Base-by-base conservation (phyloP, 305 asterid species). In the Solanum aculeatissimum region DNA sequence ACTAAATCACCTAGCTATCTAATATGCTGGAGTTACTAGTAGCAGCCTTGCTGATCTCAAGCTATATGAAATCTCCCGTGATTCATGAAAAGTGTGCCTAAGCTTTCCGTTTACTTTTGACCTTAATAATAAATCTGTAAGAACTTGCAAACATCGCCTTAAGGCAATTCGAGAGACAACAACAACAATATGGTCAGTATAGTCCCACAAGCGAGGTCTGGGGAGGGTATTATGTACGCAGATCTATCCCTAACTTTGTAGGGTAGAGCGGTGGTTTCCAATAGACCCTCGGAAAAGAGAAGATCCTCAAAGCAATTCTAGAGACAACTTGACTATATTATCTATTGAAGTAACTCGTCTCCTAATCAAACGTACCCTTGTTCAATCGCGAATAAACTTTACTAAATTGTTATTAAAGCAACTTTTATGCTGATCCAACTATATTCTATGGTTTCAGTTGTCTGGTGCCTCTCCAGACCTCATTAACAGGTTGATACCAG, bases 401-500 rank as follows among this genome's bases (percentile, higher is more conserved):
- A 42, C 53, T 19, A 38, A 69, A 10, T 12, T 69, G 15, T 19
- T 69, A 21, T 23, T 13, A 21, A 72, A 45, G n/a, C 32, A 45
- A 29, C 60, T 47, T 7, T 25, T 25, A 15, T 25, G 60, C 25
- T 74, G 23, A 74, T 74, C 58, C 42, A n/a, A 19, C 78, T 69
- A 15, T 82, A 15, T 71, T 57, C 49, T 15, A 6, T 82, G 55
- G 81, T 77, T 86, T 58, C 77, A 93, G 97, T 83, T 93, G 60
- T 47, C 88, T 40, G 94, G 96, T 80, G 96, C 94, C 70, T 91
- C 98, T 38, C 92, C 95, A 1, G 98, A 94, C 80, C 92, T 94
- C 62, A 86, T 93, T 85, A 94, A 89, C 93, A 89, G 92, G 91
- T 93, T 95, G 89, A 90, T 95, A 86, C 99, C 99, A 63, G 99